These are phyloP conservation scores for Citrus inodora DNA, from an alignment of 345 rosid genomes.

Conservation along the genomic window DNA sequence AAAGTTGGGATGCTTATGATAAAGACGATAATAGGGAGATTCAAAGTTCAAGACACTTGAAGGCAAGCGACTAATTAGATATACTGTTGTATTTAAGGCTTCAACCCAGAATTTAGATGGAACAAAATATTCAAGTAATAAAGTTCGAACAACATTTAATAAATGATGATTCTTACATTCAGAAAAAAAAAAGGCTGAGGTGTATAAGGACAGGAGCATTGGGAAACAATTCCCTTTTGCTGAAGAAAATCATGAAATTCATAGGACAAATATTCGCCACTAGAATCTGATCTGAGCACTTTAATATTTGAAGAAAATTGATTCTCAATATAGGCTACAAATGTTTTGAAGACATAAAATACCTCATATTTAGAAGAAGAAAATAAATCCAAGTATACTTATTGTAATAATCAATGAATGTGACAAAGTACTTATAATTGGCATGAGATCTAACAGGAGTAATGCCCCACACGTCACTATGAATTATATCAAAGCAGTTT, in stretches of 20 bases:
- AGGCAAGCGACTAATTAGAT: background rate
- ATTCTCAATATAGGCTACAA: background rate
- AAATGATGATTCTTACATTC: constrained; percentile 9
- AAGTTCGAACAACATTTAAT: background rate
- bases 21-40: background rate
- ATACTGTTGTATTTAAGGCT: background rate
- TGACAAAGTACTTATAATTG: constrained; percentile 3
- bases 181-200: background rate
- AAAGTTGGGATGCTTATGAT: background rate
- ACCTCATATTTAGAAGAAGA: constrained; percentile 5
- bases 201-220: constrained; percentile 3
- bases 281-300: background rate
- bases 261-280: constrained; percentile 7
- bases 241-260: background rate
- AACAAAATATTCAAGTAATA: background rate
- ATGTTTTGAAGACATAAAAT: background rate
- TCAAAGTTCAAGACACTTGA: background rate
- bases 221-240: background rate
- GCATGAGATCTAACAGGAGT: background rate
- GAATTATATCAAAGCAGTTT: constrained; percentile 2
- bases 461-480: background rate
- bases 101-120: constrained; percentile 2
- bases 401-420: constrained; percentile 9
- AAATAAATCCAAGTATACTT: constrained; percentile 1
- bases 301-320: background rate